Evolutionary conservation across 2,329 filamentous ascomycete species (phyloP), one percentile per base, ranked within the genome.

Genomic region (Colletotrichum sp.): DNA sequence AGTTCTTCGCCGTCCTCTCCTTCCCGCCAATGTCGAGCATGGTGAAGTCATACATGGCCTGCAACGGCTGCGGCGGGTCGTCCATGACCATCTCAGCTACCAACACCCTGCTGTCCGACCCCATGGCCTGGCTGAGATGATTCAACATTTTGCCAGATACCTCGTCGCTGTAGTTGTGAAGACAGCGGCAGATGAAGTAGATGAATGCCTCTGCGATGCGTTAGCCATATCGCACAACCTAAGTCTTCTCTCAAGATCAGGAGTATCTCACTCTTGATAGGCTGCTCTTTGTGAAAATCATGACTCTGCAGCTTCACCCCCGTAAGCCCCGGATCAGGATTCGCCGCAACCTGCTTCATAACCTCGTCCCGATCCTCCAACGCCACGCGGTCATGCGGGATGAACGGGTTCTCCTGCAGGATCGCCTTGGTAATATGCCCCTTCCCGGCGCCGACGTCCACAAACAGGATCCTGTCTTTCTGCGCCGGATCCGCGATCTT

Each of bases 141-240:
- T 16, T 61, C 25, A 81, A 71, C 12, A 81, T 79, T 91, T 39
- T 68, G 3, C 19, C 49, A 7, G 65, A 39, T 9, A 80, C 80
- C 4, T 80, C 79, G 63, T 85, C 83, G 27, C 80, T 75, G 77
- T 85, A 86, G 72, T 86, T 81, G 71, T 86, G 85, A 6, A 87
- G 80, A 59, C 82, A 83, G 11, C 83, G 81, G 66, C 80, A 81
- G 70, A 84, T 83, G 78, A 80, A 83, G 78, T 86, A 86, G 11
- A 84, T 77, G 12, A 82, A 72, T 6, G 85, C 84, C 2, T 82
- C 84, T 85, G n/a, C 16, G 22, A 61, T 7, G 22, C 22, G 27
- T 68, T 16, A 74, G 61, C 9, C 22, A 8, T 11, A 16, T 6
- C 19, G 34, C 34, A 7, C 34, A 15, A 3, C 34, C 34, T 6